Base-by-base conservation (phyloP, 148 eudicot species). In the Nepenthes gracilis region DNA sequence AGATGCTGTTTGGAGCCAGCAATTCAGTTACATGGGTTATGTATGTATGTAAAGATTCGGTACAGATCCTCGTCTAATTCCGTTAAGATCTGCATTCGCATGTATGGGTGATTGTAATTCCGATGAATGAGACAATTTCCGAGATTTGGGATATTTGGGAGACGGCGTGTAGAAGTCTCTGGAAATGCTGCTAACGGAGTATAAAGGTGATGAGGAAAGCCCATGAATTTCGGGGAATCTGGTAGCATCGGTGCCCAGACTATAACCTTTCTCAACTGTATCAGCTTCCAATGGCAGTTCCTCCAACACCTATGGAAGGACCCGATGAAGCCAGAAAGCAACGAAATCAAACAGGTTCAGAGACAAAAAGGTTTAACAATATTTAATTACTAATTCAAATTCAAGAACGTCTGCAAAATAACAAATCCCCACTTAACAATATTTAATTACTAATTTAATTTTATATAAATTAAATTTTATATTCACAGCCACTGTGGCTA, bases 211-310 rank as follows among this genome's bases (percentile, higher is more conserved):
- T 11, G 77, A 36, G n/a, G 86, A 75, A 57, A 88, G 80, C 67
- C 95, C 91, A 7, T 76, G 81, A 53, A 82, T 80, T 80, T 74
- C 88, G 2, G 98, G 98, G 57, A 93, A 83, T 59, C 98, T 96
- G 2, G 94, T 88, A 51, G 87, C 69, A 65, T 93, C 91, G 33
- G 72, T 70, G 59, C 80, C 81, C 70, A 82, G 53, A 71, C 81
- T 84, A 75, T 86, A 86, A 47, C 98, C 98, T 73, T 81, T 88
- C 75, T 88, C 96, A 33, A 79, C 84, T 36, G 85, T 76, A 36
- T 93, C 96, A 9, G 95, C 98, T 35, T 93, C 98, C 57, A 88
- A 75, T 2, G 96, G 96, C 54, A 93, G 70, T 81, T 88, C 98
- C 64, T 93, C 96, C 76, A 93, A 54, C 56, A 87, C 87, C 96